Evolutionary conservation across 768 basidiomycete genomes (phyloP).

Genomic region (Hygrocybe punicea): DNA sequence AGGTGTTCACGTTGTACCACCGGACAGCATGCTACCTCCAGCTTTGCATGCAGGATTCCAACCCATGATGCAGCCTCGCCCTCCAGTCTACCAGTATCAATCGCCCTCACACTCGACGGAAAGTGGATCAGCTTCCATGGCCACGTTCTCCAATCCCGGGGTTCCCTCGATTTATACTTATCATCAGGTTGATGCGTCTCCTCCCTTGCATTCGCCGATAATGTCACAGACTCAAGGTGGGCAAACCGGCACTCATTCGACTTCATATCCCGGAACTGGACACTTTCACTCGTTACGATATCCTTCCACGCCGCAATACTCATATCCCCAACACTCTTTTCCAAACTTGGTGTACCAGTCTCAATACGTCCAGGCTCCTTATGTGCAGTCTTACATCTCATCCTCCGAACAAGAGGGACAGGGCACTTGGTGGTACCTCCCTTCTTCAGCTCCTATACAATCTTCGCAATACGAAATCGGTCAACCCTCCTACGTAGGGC

Average conservation of each 20-base stretch:
- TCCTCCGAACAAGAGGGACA: conserved; percentile 39
- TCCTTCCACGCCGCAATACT: conserved; percentile 33
- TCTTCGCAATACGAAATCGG: conserved; percentile 24
- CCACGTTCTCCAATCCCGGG: conserved; percentile 21
- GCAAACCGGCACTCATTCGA: conserved; percentile 23
- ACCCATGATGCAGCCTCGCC: conserved; percentile 38
- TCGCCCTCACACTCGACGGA: conserved; percentile 20
- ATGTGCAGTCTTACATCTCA: conserved; percentile 34
- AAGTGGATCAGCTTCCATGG: background rate
- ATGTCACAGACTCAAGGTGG: conserved; percentile 20
- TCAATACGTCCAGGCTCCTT: conserved; percentile 38
- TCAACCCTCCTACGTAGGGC: conserved; percentile 31
- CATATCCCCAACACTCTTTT: conserved; percentile 37
- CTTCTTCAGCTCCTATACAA: conserved; percentile 24
- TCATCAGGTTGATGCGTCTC: conserved; percentile 22
- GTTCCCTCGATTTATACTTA: conserved; percentile 26
- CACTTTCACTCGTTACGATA: conserved; percentile 38
- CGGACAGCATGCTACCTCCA: conserved; percentile 41
- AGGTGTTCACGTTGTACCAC: conserved; percentile 16
- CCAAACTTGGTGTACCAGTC: conserved; percentile 38
- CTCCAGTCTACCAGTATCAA: conserved; percentile 41
- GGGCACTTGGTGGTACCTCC: conserved; percentile 55
- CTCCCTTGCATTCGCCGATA: conserved; percentile 26
- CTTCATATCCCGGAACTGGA: conserved; percentile 25
- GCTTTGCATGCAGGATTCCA: conserved; percentile 42